These are phyloP conservation scores for Paramecium sexaurelia DNA, from an alignment of 73 alveolate species.

Conservation along the genomic window DNA sequence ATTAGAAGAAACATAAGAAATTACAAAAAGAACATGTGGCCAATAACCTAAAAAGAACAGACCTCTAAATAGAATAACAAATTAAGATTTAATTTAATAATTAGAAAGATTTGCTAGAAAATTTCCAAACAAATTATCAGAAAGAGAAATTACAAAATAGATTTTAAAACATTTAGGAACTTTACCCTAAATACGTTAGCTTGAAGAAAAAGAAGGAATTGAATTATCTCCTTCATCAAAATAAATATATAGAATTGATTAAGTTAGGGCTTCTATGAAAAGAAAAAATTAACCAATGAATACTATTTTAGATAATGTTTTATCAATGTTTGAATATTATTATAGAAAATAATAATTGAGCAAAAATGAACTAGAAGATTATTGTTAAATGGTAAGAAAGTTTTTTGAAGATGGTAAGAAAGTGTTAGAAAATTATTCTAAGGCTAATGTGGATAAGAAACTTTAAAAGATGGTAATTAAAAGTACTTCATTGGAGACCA, in stretches of 20 bases:
- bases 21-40: background rate
- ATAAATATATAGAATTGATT: background rate
- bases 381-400: background rate
- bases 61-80: background rate
- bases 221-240: slow-evolving; percentile 22
- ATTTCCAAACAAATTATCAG: background rate
- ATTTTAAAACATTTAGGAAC: slow-evolving; percentile 14
- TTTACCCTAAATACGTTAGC: background rate
- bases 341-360: background rate
- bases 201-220: slow-evolving; percentile 13
- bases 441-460: background rate
- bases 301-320: background rate
- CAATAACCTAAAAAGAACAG: background rate
- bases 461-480: background rate
- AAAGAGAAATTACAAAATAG: background rate
- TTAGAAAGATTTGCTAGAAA: slow-evolving; percentile 6
- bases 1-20: background rate
- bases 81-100: background rate
- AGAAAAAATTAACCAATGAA: slow-evolving; percentile 14
- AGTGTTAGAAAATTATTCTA: background rate
- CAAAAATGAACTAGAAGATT: background rate
- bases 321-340: background rate
- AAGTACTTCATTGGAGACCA: background rate
- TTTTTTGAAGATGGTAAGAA: slow-evolving; percentile 34
- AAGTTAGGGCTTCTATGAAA: background rate